Base-by-base conservation (phyloP, 805 yeast species). In the Candida suzukii region DNA sequence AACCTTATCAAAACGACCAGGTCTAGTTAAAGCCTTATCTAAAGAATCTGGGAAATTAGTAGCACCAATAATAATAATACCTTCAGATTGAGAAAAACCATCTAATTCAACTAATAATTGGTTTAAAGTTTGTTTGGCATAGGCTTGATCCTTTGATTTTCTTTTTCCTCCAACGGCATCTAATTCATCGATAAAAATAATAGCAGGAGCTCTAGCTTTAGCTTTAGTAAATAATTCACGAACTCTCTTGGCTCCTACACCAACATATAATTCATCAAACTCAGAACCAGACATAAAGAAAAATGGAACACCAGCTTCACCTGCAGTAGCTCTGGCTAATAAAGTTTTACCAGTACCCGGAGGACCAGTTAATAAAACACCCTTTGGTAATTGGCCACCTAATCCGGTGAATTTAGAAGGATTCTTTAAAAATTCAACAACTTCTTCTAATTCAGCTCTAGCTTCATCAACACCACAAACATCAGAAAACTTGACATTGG, bases 391-490 rank as follows among this genome's bases (percentile, higher is more conserved):
- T 63, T 90, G 90, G 39, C 99, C 99, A 50, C 99, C 99, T 38
- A 93, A 73, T 1, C 95, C 95, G 39, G 97, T 95, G 67, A 88
- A 93, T 61, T 87, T 85, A 17, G 96, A 78, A 18, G 99, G 99
- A 61, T 93, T 98, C 58, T 88, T 88, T 56, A 93, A 74, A 57
- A 93, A 93, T 45, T 91, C 97, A n/a, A 93, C 99, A 54, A 95
- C 86, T 64, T 93, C 99, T 63, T 93, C 96, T 48, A 93, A 73
- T 66, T 93, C 99, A 8, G 95, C 87, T 56, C 97, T 80, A 4
- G 99, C 99, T 68, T 93, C 99, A 64, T 95, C 99, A 46, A 91
- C 95, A 43, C 99, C 99, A 56, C 90, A 83, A 28, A 95, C 98
- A 60, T 93, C 99, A 35, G 80, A 76, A 61, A 93, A 93, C 58